Percentiles rank a stretch among this genome's conserved stretches.
phyloP scores from a whole-genome alignment of 257 asterid species.

The Capsicum pubescens region DNA sequence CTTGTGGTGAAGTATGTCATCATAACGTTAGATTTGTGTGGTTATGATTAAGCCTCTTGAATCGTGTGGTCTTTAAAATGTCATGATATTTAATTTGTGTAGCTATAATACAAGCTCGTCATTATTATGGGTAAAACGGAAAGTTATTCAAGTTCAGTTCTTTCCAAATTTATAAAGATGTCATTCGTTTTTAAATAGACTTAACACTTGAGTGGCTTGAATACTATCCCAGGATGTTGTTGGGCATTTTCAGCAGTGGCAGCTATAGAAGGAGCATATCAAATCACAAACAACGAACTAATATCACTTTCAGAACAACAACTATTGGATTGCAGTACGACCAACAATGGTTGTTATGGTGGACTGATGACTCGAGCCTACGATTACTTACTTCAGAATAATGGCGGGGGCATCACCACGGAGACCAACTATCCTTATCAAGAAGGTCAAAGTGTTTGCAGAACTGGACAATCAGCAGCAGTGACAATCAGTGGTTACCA shows the following conservation, averaged over 20 bases:
- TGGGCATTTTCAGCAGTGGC: slow-evolving; percentile 30
- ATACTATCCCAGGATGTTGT: not conserved
- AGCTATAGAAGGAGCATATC: slow-evolving; percentile 17
- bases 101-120: not conserved
- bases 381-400: not conserved
- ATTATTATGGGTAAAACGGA: too few species aligned
- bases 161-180: not conserved
- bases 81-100: not conserved
- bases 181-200: not conserved
- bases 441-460: not conserved
- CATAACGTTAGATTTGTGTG: not conserved
- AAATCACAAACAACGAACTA: not conserved
- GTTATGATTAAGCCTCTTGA: not conserved
- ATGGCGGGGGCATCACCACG: not conserved
- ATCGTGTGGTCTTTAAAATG: not conserved
- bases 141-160: too few species aligned
- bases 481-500: not conserved
- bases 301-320: not conserved
- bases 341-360: not conserved
- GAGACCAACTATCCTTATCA: slow-evolving; percentile 20
- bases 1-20: not conserved
- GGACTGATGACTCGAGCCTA: not conserved
- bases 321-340: not conserved
- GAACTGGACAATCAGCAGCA: not conserved
- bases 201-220: not conserved